Conservation (phyloP, 2,329 filamentous ascomycete genomes). For the Calonectria hongkongensis region DNA sequence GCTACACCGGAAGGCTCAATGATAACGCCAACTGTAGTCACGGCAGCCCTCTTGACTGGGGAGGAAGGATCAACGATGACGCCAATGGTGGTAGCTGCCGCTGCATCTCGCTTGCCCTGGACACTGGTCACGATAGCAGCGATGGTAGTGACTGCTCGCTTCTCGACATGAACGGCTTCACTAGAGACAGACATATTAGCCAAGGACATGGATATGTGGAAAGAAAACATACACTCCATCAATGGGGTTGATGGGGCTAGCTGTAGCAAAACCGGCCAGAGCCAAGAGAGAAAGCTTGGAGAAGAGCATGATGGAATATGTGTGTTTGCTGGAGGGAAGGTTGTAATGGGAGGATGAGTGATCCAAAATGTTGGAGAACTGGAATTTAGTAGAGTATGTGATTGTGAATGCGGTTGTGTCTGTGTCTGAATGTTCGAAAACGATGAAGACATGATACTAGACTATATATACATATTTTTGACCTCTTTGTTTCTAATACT, state of each 20-base stretch:
- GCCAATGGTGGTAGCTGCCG: background rate
- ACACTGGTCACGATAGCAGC: background rate
- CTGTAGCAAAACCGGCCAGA: conserved; percentile 34
- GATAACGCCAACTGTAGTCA: background rate
- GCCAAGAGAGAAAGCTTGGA: conserved; percentile 50
- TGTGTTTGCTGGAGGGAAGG: background rate
- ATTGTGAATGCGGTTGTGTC: background rate
- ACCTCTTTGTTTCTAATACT: no score
- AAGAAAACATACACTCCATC: background rate
- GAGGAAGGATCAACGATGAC: conserved; percentile 3
- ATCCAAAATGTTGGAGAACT: background rate
- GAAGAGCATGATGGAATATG: conserved; percentile 49
- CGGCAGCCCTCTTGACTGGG: background rate
- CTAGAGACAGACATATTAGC: background rate
- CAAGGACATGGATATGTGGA: no score
- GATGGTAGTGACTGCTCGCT: background rate
- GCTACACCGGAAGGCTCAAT: conserved; percentile 5
- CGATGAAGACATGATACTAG: background rate
- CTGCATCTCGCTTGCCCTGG: background rate
- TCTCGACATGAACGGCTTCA: background rate
- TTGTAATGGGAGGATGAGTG: background rate
- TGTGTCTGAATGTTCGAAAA: background rate
- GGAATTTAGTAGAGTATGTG: background rate
- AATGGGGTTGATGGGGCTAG: background rate
- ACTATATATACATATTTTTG: conserved; percentile 2